Evolutionary conservation across 257 asterid species (phyloP), one percentile per base, ranked within the genome.

Genomic region (Nicotiana obtusifolia): DNA sequence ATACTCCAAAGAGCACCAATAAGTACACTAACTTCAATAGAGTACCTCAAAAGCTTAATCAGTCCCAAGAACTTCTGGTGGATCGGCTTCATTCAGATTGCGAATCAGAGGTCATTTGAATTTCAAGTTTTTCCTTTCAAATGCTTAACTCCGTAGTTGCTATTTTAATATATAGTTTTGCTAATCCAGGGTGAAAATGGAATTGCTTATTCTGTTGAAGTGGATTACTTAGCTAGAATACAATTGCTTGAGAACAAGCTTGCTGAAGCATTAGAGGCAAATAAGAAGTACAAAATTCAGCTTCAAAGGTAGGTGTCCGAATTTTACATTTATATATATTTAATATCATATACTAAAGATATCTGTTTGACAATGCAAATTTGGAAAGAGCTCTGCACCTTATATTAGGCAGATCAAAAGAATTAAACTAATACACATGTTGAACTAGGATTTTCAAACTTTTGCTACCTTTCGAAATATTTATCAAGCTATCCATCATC

Each of bases 271-370:
- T 64, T 82, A 67, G 88, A 85, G 22, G 82, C 76, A 56, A 88
- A 79, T 62, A 87, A 84, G 78, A 83, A 67, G 64, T 81, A 59
- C 84, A 87, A 85, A 77, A 84, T 73, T 84, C 89, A 82, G 88
- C 84, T 86, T 17, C 87, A 88, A 35, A 88, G 97, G 97, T 90
- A 49, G 6, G 87, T 67, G 41, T 64, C 41, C 17, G 8, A 2
- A 62, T 5, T 62, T 24, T 62, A 61, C 19, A 24, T 22, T 3
- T n/a, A 59, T n/a, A 8, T 10, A 30, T 35, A 35, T 35, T 35
- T 35, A 35, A 35, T 35, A 35, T 35, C 41, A 6, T 35, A 6
- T 37, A 7, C 44, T 37, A 37, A 35, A 49, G 22, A n/a, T 59
- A 59, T n/a, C 64, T n/a, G 64, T 59, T n/a, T 59, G 64, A n/a